These are phyloP conservation scores for Globisporangium camurandrum DNA, from an alignment of 352 stramenopile species.

Conservation along the genomic window DNA sequence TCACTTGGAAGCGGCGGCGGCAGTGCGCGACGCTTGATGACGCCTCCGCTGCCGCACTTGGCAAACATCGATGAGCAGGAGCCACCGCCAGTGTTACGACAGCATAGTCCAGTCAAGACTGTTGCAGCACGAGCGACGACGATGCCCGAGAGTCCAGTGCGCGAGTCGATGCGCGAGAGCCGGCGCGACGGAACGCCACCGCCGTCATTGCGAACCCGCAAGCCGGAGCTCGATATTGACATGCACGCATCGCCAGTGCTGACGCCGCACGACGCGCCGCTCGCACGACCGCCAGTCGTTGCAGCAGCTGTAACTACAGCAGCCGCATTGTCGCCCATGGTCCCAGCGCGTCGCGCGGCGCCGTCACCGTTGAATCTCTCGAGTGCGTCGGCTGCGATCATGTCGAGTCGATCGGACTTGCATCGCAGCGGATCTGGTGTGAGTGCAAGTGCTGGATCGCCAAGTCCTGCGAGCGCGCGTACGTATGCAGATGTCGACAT, in stretches of 20 bases:
- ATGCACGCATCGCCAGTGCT: constrained; percentile 1
- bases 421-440: not conserved
- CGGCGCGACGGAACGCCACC: not conserved
- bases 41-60: constrained; percentile 7
- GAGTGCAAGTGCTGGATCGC: not conserved
- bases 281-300: no score
- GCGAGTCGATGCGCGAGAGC: constrained; percentile 5
- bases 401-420: constrained; percentile 5
- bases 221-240: constrained; percentile 13
- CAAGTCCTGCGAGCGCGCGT: no score
- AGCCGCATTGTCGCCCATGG: not conserved
- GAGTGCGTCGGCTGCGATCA: constrained; percentile 8
- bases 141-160: constrained; percentile 9
- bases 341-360: not conserved
- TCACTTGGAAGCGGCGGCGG: no score
- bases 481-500: no score
- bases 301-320: not conserved
- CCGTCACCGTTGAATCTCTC: constrained; percentile 9
- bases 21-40: constrained; percentile 2
- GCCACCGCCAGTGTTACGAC: no score
- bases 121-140: no score
- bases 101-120: no score
- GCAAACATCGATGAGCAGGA: constrained; percentile 8
- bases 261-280: not conserved
- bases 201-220: not conserved